Conservation (phyloP, 805 yeast genomes). For the Suhomyces sp. region DNA sequence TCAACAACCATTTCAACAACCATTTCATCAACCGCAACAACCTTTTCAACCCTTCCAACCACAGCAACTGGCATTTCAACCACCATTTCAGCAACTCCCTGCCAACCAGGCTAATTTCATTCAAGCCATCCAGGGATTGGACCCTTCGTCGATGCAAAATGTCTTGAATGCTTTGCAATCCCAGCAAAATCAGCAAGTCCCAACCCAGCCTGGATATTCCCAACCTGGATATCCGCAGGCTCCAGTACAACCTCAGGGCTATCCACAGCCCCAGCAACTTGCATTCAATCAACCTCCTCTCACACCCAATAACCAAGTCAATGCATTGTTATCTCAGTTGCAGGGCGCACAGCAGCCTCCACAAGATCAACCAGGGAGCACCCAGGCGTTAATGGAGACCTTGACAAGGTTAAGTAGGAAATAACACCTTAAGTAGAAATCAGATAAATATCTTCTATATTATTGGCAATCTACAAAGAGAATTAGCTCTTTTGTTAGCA, state of each 20-base stretch:
- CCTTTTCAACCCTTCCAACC: neutral
- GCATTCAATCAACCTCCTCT: slow-evolving; percentile 10
- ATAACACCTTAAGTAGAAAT: neutral
- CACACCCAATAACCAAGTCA: slow-evolving; percentile 23
- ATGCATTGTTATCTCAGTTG: slow-evolving; percentile 25
- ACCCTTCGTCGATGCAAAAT: slow-evolving; percentile 33
- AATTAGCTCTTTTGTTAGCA: no score
- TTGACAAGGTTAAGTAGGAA: slow-evolving; percentile 34
- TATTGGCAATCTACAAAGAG: neutral
- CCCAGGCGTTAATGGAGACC: slow-evolving; percentile 34
- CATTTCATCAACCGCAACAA: slow-evolving; percentile 1
- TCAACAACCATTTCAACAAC: slow-evolving; percentile 1
- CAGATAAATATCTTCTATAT: no score
- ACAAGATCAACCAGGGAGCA: slow-evolving; percentile 13
- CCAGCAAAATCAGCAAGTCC: slow-evolving; percentile 20
- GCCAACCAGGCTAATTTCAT: slow-evolving; percentile 10
- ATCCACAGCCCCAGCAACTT: neutral
- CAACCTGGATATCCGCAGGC: slow-evolving; percentile 3
- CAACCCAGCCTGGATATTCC: neutral
- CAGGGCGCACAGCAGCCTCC: slow-evolving; percentile 16
- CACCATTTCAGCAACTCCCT: neutral
- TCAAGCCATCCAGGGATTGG: slow-evolving; percentile 23
- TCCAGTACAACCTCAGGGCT: no score
- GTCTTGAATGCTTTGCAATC: slow-evolving; percentile 28
- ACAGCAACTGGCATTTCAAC: neutral